Conservation (phyloP, 225 moss, liverwort and hornwort species). For the Sphagnum tenellum region DNA sequence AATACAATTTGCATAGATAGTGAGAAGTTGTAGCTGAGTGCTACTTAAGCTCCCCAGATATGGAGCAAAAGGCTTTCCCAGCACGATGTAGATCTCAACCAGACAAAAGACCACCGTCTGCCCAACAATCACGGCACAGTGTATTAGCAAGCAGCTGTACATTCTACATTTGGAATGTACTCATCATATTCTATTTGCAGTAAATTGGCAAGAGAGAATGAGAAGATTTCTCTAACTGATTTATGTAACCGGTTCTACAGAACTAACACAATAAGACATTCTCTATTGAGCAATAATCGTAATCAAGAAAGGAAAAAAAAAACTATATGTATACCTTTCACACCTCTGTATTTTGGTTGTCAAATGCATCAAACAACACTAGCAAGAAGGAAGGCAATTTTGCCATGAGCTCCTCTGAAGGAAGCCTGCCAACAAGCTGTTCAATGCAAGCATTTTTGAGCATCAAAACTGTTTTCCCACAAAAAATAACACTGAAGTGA, state of each 20-base stretch:
- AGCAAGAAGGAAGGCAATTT: conserved; percentile 82
- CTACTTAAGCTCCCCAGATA: conserved; percentile 94
- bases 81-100: conserved; percentile 93
- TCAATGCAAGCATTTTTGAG: background rate
- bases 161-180: no score
- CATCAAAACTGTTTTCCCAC: no score
- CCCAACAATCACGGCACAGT: conserved; percentile 4
- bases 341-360: conserved; percentile 84
- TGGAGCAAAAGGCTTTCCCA: conserved; percentile 83
- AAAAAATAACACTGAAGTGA: no score
- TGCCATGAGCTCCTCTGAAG: conserved; percentile 59
- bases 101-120: conserved; percentile 97
- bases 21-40: conserved; percentile 85
- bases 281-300: no score
- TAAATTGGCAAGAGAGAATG: no score
- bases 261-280: background rate
- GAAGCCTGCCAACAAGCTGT: conserved; percentile 82
- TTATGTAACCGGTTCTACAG: no score
- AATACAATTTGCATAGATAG: conserved; percentile 87
- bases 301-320: no score
- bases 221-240: no score
- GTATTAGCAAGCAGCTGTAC: no score
- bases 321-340: conserved; percentile 46
- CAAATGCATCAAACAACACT: conserved; percentile 82
- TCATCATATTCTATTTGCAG: no score